Base-by-base conservation (phyloP, 257 asterid genomes). In the Salvia miltiorrhiza region DNA sequence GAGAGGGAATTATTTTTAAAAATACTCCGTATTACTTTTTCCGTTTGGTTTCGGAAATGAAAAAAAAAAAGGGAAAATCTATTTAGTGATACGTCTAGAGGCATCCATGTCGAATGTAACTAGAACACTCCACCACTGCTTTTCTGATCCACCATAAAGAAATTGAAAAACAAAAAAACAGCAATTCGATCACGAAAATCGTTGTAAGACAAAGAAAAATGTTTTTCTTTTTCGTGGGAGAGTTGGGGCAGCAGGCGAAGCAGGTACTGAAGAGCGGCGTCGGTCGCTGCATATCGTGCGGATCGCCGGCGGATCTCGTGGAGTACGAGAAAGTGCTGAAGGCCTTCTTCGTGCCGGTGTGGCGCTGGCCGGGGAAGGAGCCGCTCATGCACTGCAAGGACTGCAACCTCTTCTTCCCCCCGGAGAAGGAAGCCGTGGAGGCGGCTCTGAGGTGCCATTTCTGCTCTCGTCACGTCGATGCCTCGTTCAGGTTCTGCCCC, bases 151-250 rank as follows among this genome's bases (percentile, higher is more conserved):
- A 17, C 4, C 54, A 48, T 24, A 37, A 49, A 61, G 61, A 57
- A 56, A 16, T 14, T 6, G 10, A 33, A 3, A 13, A 30, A 4
- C 4, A 14, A 4, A 40, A 14, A 4, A 21, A 5, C 1, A 39
- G 9, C 0, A 40, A n/a, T n/a, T n/a, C n/a, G 63, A 40, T 65
- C 28, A 39, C 26, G 33, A 33, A 17, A 7, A 49, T 8, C 21
- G 37, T 16, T 3, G 63, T 17, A 45, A 30, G 17, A 41, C 48
- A 39, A 30, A 12, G 37, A 53, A 5, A 16, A 43, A 90, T 91
- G 97, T 87, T 88, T 74, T 87, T 91, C 93, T 88, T 91, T 52
- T 88, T 88, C 28, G 87, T 80, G 4, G 97, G 97, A 75, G 87
- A 95, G 37, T 63, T 91, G 63, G 85, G 83, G 70, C 93, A 88